Conservation (phyloP, 495 filamentous ascomycete species). For the Staphylotrichum tortipilum region DNA sequence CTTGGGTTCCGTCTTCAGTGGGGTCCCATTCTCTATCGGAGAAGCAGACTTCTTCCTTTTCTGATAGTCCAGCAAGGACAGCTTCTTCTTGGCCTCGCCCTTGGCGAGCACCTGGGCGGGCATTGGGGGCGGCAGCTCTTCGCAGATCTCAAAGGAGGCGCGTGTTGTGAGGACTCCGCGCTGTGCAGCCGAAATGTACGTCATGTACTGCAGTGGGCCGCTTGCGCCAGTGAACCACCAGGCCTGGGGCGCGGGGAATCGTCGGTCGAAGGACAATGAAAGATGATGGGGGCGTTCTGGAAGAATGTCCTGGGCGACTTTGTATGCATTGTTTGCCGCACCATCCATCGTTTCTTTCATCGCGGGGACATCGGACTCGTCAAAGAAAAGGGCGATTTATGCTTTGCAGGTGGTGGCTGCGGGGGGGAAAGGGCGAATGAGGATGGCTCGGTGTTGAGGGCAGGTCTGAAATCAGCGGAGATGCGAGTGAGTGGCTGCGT, state of each 20-base stretch:
- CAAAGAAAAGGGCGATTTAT: too few relatives aligned
- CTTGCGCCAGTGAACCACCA: slow-evolving; percentile 32
- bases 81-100: slow-evolving; percentile 38
- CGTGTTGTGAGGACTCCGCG: slow-evolving; percentile 40
- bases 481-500: too few relatives aligned
- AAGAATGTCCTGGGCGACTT: slow-evolving; percentile 34
- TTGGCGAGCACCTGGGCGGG: slow-evolving; percentile 21
- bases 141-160: slow-evolving; percentile 34
- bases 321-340: slow-evolving; percentile 37
- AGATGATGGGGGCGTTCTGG: slow-evolving; percentile 37
- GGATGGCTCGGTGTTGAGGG: too few relatives aligned
- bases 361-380: slow-evolving; percentile 22
- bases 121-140: slow-evolving; percentile 24
- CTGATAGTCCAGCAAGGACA: slow-evolving; percentile 41
- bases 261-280: slow-evolving; percentile 29
- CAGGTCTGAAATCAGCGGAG: too few relatives aligned
- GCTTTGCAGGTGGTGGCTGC: too few relatives aligned
- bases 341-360: slow-evolving; percentile 42
- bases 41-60: slow-evolving; percentile 37
- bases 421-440: too few relatives aligned
- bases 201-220: slow-evolving; percentile 35
- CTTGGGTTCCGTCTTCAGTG: slow-evolving; percentile 14
- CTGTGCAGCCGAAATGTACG: slow-evolving; percentile 36
- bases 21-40: slow-evolving; percentile 27
- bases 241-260: slow-evolving; percentile 28